Conservation (phyloP, 768 basidiomycete genomes). For the Suillus spraguei region DNA sequence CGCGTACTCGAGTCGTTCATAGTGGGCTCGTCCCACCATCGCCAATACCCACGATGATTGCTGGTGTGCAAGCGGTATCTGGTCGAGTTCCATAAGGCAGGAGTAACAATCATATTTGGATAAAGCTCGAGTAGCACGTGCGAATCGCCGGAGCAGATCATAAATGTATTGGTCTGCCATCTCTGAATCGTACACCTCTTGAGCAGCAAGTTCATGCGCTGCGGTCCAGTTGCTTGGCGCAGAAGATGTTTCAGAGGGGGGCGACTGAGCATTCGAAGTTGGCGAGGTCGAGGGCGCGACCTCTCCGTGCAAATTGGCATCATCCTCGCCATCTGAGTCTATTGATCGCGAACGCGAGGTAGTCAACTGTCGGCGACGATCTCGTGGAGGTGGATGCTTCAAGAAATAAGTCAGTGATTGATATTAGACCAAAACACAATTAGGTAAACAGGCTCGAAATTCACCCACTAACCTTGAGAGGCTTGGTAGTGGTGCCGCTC, state of each 20-base stretch:
- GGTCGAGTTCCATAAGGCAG: conserved; percentile 77
- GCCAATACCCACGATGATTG: conserved; percentile 77
- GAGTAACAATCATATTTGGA: conserved; percentile 74
- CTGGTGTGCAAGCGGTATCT: conserved; percentile 73
- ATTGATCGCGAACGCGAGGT: conserved; percentile 60
- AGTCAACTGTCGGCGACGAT: conserved; percentile 58
- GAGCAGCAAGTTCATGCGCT: conserved; percentile 69
- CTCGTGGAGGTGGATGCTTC: conserved; percentile 45
- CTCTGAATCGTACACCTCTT: conserved; percentile 69
- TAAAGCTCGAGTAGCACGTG: conserved; percentile 73
- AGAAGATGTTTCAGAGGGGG: conserved; percentile 64
- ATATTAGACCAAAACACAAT: conserved; percentile 15
- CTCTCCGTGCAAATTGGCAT: conserved; percentile 47
- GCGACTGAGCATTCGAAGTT: conserved; percentile 58
- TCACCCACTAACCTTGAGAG: conserved; percentile 51
- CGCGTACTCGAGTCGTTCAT: conserved; percentile 87
- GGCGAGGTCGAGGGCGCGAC: conserved; percentile 63
- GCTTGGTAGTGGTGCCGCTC: conserved; percentile 57
- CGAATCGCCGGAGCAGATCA: conserved; percentile 79
- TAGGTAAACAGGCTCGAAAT: conserved; percentile 3
- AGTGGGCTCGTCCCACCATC: conserved; percentile 85
- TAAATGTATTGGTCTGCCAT: conserved; percentile 85
- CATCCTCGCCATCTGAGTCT: conserved; percentile 78
- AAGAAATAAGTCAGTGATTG: conserved; percentile 34
- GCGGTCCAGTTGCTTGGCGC: conserved; percentile 64